Conservation (phyloP, 1,284 basidiomycete species). For the Sanghuangporus baumii region DNA sequence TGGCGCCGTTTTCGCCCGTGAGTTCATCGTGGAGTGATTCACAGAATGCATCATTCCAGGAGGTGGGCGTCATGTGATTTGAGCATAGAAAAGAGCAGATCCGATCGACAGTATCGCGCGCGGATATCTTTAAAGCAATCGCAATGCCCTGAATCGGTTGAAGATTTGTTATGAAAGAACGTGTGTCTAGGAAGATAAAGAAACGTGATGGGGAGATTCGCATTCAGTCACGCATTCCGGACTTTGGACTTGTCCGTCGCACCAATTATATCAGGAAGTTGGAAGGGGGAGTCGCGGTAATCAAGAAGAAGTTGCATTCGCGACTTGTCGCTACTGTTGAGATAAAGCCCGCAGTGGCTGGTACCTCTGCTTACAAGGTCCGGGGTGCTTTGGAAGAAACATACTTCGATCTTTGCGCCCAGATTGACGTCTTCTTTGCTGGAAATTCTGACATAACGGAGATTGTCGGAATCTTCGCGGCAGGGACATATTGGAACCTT, state of each 20-base stretch:
- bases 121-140: no score
- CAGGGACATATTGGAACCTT: neutral
- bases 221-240: neutral
- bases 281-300: neutral
- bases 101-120: no score
- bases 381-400: neutral
- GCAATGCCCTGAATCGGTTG: no score
- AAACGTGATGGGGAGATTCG: neutral
- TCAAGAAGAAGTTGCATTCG: neutral
- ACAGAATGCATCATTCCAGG: no score
- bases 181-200: neutral
- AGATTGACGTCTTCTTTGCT: neutral
- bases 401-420: neutral
- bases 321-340: neutral
- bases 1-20: no score
- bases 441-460: neutral
- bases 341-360: neutral
- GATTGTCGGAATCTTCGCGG: neutral
- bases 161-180: no score
- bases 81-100: no score
- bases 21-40: no score
- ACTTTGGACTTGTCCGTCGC: neutral
- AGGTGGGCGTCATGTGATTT: no score
- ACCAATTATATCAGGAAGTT: neutral
- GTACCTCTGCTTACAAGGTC: neutral